Evolutionary conservation across 208 protist genomes (phyloP).

Genomic region (Novymonas esmeraldas): DNA sequence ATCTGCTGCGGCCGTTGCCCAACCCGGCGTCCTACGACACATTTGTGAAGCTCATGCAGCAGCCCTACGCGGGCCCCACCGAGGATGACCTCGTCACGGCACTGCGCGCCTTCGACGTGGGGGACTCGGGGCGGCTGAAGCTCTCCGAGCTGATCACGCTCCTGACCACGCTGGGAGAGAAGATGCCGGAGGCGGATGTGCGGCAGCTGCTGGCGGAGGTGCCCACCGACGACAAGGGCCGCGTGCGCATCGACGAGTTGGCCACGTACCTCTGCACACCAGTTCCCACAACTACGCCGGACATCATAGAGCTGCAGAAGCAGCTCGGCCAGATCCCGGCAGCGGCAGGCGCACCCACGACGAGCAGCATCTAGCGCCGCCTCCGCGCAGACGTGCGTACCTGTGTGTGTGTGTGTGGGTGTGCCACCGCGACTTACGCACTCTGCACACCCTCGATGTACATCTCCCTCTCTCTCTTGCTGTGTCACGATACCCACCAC

Average conservation of each 20-base stretch:
- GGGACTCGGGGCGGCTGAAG: slow-evolving; percentile 66
- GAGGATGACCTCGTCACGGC: slow-evolving; percentile 87
- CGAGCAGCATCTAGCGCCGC: not conserved
- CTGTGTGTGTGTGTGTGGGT: too few species aligned
- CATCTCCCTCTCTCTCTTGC: too few species aligned
- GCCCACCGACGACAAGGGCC: slow-evolving; percentile 70
- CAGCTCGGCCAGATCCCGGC: slow-evolving; percentile 47
- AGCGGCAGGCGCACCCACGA: not conserved
- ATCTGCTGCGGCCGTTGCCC: slow-evolving; percentile 59
- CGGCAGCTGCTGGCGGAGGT: slow-evolving; percentile 84
- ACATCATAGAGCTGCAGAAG: slow-evolving; percentile 86
- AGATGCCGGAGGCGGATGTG: slow-evolving; percentile 88
- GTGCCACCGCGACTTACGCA: too few species aligned
- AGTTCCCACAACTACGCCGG: slow-evolving; percentile 82
- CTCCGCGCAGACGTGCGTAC: not conserved
- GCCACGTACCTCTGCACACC: slow-evolving; percentile 83
- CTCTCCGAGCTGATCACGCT: slow-evolving; percentile 85
- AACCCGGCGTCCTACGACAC: slow-evolving; percentile 64
- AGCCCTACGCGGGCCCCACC: slow-evolving; percentile 87
- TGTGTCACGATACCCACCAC: too few species aligned
- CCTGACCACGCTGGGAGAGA: slow-evolving; percentile 86
- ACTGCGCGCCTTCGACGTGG: slow-evolving; percentile 83
- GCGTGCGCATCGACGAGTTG: slow-evolving; percentile 83
- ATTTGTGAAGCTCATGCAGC: slow-evolving; percentile 86
- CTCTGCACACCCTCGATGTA: too few species aligned